A percentile compares a stretch with the other conserved stretches of the same genome.
Conservation (phyloP, 352 stramenopile genomes). For the Globisporangium cylindrosporum region DNA sequence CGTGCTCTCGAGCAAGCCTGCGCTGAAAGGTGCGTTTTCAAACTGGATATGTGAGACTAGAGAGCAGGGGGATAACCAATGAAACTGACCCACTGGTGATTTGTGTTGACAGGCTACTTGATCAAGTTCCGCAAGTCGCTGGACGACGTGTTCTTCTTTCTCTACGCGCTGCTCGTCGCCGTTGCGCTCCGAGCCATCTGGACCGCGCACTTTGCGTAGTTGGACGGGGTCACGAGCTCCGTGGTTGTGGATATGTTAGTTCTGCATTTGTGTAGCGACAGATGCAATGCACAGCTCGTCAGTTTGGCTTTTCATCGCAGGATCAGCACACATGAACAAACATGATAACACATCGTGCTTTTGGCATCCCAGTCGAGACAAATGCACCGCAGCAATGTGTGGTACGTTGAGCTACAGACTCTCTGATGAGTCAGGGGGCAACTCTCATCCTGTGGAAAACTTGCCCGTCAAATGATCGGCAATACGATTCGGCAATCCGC, state of each 20-base stretch:
- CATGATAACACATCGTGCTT: too few species aligned
- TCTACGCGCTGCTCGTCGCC: conserved; percentile 57
- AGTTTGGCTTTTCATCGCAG: background rate
- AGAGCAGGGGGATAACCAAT: background rate
- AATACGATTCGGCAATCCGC: background rate
- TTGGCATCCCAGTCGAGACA: background rate
- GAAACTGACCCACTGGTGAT: background rate
- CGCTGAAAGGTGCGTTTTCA: conserved; percentile 48
- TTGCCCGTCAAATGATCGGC: too few species aligned
- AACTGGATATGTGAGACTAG: background rate
- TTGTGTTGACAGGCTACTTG: conserved; percentile 39
- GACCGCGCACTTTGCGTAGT: conserved; percentile 14
- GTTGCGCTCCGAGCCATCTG: conserved; percentile 48
- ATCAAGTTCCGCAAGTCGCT: conserved; percentile 63
- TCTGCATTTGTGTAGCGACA: background rate
- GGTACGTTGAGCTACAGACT: background rate
- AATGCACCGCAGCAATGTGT: background rate
- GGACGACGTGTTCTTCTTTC: conserved; percentile 75
- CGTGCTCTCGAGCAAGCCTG: conserved; percentile 48
- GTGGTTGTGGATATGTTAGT: background rate
- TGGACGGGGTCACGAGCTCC: too few species aligned
- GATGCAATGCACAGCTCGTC: background rate
- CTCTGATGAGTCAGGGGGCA: background rate
- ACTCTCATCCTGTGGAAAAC: background rate
- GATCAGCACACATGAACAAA: too few species aligned